Evolutionary conservation across 441 rosid species (phyloP).

Genomic region (Isatis lusitanica): DNA sequence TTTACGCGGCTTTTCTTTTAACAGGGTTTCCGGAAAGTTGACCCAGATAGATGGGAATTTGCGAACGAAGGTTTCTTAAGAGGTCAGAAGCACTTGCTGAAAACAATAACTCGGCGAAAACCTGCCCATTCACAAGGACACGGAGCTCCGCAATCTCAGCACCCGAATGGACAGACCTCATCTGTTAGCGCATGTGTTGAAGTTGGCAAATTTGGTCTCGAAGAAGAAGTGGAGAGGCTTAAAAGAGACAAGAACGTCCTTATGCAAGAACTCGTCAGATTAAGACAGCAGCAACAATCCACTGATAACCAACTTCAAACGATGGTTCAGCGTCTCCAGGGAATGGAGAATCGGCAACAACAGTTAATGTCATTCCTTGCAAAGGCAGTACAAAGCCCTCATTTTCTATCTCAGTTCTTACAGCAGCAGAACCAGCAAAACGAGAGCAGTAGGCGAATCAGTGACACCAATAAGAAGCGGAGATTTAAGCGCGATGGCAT

Average conservation of each 20-base stretch:
- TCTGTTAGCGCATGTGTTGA: constrained; percentile 79
- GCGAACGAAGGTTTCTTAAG: constrained; percentile 89
- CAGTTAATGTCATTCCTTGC: constrained; percentile 95
- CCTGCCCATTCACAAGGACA: constrained; percentile 79
- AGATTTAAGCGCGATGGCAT: constrained; percentile 75
- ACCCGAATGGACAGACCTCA: constrained; percentile 57
- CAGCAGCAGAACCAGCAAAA: constrained; percentile 94
- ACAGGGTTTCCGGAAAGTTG: constrained; percentile 95
- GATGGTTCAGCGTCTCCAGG: constrained; percentile 84
- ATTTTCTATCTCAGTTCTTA: constrained; percentile 85
- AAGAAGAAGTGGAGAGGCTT: constrained; percentile 93
- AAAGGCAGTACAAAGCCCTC: constrained; percentile 89
- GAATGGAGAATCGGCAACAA: constrained; percentile 95
- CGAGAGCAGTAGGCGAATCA: constrained; percentile 66
- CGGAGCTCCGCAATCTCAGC: constrained; percentile 60
- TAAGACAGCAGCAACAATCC: constrained; percentile 89
- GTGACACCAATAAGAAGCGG: constrained; percentile 73
- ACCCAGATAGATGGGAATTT: constrained; percentile 94
- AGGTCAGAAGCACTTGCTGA: constrained; percentile 85
- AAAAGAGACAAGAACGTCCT: constrained; percentile 92
- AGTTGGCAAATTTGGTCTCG: constrained; percentile 89
- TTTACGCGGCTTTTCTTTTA: constrained; percentile 22
- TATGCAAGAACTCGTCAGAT: constrained; percentile 92
- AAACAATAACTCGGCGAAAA: constrained; percentile 69
- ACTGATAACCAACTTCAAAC: constrained; percentile 80